Base-by-base conservation (phyloP, 129 eudicot genomes). In the Flaveria brownii region DNA sequence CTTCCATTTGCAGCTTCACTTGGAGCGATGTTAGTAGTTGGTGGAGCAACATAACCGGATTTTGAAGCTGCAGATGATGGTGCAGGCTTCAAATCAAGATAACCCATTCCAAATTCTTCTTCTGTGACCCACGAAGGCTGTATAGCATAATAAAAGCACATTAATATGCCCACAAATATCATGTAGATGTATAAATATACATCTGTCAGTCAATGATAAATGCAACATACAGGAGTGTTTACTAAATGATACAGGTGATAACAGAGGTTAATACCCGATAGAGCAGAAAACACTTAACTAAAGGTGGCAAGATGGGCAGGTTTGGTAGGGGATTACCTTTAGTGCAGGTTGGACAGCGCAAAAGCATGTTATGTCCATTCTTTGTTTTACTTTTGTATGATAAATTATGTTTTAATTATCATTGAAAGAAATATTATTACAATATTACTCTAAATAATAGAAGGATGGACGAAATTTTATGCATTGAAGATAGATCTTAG, bases 41-140 rank as follows among this genome's bases (percentile, higher is more conserved):
- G 84, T 65, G 67, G 30, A 78, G 82, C 69, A 76, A 43, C 76
- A 46, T 82, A 49, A 15, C 57, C 54, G 47, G 98, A 72, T 80
- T 84, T 93, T 18, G 94, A 73, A 76, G 88, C 84, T 75, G 84
- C 69, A 3, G 62, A 77, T 61, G 87, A 65, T 41, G 85, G 76
- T 30, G 86, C 89, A 22, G 92, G 91, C 83, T 95, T 95, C 49
- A 89, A 54, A 25, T 91, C 99, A 79, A 95, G 88, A 85, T 88
- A 87, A 28, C 99, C 99, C 97, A 89, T 95, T 74, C 97, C 96
- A 84, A 95, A 95, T 81, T 91, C 99, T 76, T 95, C 97, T 78
- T 95, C 99, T 30, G 97, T 91, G 70, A 95, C 97, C 99, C 99
- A 95, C 71, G 97, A 91, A 50, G 97, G 81, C 99, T 95, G 92